phyloP scores from a whole-genome alignment of 2,329 filamentous ascomycete species.

The Trichophyton simii region DNA sequence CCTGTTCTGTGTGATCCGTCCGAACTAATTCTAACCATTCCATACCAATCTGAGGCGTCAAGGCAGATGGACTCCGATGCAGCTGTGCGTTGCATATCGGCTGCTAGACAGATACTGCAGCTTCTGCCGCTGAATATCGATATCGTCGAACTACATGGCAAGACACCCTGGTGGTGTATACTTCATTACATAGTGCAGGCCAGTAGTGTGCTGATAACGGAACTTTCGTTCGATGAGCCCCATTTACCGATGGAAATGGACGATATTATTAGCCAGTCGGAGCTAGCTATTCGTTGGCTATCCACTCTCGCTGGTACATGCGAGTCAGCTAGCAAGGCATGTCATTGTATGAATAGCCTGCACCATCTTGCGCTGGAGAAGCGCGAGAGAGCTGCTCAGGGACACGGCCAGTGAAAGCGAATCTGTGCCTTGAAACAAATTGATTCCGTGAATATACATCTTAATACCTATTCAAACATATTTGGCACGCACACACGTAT shows the following conservation, averaged over 20 bases:
- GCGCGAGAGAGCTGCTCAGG: background rate
- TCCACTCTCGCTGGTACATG: constrained; percentile 20
- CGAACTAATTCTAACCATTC: constrained; percentile 21
- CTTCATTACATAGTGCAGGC: constrained; percentile 31
- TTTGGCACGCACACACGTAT: background rate
- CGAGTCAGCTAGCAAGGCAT: constrained; percentile 22
- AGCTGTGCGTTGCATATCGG: constrained; percentile 23
- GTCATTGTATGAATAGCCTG: constrained; percentile 1
- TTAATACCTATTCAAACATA: background rate
- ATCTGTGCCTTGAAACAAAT: background rate
- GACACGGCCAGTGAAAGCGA: background rate
- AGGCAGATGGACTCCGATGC: constrained; percentile 22
- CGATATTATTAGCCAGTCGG: constrained; percentile 18
- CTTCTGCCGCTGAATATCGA: constrained; percentile 23
- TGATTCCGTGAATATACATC: background rate
- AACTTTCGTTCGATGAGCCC: constrained; percentile 21
- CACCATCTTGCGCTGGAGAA: background rate
- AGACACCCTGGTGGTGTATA: constrained; percentile 31
- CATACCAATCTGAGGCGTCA: constrained; percentile 20
- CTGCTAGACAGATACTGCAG: constrained; percentile 23
- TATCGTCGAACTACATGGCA: constrained; percentile 19
- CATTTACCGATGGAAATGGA: constrained; percentile 18
- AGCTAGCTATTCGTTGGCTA: constrained; percentile 25
- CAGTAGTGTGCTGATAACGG: constrained; percentile 25
- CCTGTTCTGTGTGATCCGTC: constrained; percentile 26